These are phyloP conservation scores for Farysia itapuensis DNA, from an alignment of 1,284 basidiomycete genomes.

Conservation along the genomic window DNA sequence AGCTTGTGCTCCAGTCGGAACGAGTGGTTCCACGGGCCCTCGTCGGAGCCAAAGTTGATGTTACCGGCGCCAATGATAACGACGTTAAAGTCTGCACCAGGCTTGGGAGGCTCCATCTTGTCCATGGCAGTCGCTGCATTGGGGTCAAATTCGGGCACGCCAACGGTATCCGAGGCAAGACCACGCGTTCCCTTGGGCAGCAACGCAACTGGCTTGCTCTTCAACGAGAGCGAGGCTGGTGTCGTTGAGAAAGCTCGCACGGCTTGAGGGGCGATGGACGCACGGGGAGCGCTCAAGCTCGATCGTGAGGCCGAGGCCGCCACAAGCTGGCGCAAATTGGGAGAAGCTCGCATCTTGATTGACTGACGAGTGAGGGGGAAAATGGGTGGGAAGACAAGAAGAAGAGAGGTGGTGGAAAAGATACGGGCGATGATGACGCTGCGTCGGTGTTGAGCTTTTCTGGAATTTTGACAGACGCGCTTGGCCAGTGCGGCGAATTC, in stretches of 20 bases:
- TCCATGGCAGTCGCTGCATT: slow-evolving; percentile 54
- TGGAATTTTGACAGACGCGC: background rate
- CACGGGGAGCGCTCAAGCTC: background rate
- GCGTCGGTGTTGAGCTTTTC: too few relatives aligned
- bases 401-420: too few relatives aligned
- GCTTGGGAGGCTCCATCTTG: slow-evolving; percentile 56
- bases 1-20: slow-evolving; percentile 69
- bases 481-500: background rate
- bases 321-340: slow-evolving; percentile 27
- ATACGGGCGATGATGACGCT: too few relatives aligned
- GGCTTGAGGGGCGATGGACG: background rate
- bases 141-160: slow-evolving; percentile 48
- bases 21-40: slow-evolving; percentile 60
- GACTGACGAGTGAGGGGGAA: background rate
- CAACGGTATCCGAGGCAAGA: slow-evolving; percentile 6
- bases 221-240: slow-evolving; percentile 5
- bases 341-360: slow-evolving; percentile 34
- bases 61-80: slow-evolving; percentile 58
- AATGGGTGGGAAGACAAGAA: background rate
- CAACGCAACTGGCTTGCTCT: slow-evolving; percentile 5
- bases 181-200: slow-evolving; percentile 11
- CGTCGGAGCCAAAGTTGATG: slow-evolving; percentile 57
- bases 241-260: background rate
- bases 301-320: slow-evolving; percentile 23
- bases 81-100: slow-evolving; percentile 58